Base-by-base conservation (phyloP, 768 basidiomycete species). In the Russula brevipes region DNA sequence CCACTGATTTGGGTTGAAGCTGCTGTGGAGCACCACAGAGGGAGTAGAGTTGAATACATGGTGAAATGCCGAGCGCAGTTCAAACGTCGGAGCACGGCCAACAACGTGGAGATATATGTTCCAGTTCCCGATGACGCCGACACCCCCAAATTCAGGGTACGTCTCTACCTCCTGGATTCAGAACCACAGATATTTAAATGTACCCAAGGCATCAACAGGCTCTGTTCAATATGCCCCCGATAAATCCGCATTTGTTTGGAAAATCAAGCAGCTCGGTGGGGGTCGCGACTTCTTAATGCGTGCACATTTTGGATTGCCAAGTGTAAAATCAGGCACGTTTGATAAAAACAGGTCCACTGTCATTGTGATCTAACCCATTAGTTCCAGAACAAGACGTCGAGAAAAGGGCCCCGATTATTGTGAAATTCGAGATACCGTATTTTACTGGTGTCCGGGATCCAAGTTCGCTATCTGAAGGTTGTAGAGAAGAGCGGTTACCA, bases 51-150 rank as follows among this genome's bases (percentile, higher is more conserved):
- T 45, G 95, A 97, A 74, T 98, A 96, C 72, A 91, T 94, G 80
- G 95, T 97, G 68, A 97, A 97, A 75, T 84, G 85, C 67, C 91
- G 94, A 71, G 97, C 95, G 2, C 97, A 98, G 74, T 99, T 99
- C 81, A 98, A 99, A 80, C 79, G 96, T 63, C 79, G 94, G 68
- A 96, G 93, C 71, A 89, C 94, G 4, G 97, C 96, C 54, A 99
- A 98, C 77, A 98, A 98, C 71, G 96, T 98, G 36, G 97, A 99
- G 78, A 88, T 98, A 55, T 97, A 91, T 75, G 96, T 99, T 5
- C 95, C 94, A n/a, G 96, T 99, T 0, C 96, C 97, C 9, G 96
- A 98, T 69, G 97, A 98, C 73, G 97, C 96, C 19, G 96, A 98
- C 73, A 96, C 87, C 69, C 97, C 97, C 0, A 97, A 95, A 72